Base-by-base conservation (phyloP, 257 asterid species). In the Petunia axillaris region DNA sequence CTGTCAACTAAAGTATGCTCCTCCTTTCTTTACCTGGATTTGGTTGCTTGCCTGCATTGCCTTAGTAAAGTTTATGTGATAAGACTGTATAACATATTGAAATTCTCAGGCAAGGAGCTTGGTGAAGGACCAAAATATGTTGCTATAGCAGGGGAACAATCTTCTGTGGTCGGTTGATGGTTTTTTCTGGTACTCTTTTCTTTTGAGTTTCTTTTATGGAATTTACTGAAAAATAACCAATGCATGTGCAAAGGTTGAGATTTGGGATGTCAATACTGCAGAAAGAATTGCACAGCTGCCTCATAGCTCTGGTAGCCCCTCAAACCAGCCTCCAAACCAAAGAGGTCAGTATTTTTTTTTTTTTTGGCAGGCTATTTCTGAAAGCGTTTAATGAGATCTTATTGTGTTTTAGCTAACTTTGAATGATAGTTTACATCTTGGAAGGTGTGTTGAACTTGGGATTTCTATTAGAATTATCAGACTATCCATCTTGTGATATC, bases 221-320 rank as follows among this genome's bases (percentile, higher is more conserved):
- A 57, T 37, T 52, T 15, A 74, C 62, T 53, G 67, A 64, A 59
- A 8, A 80, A 67, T 83, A 74, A 63, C 13, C 59, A 50, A 75
- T 77, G 59, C 25, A 44, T 70, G 53, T 81, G 79, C 37, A 48
- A 81, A 88, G 91, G 91, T 88, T 74, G 99, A 95, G 84, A 86
- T 95, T 65, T 93, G 97, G 98, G 98, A 93, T 87, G 85, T 92
- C 60, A 81, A 86, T 63, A 89, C 82, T 41, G 94, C 91, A 8
- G 80, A 85, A 84, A 88, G 80, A 88, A 75, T 91, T 67, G 79
- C 87, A 57, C 73, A 85, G 35, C 81, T 95, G 81, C 91, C 93
- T 86, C 85, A 84, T 67, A 79, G 79, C 80, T 48, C 89, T 48
- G 64, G 81, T n/a, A 83, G 82, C 83, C 81, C 86, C 48, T 37